Base-by-base conservation (phyloP, 495 filamentous ascomycete genomes). In the Choiromyces venosus region DNA sequence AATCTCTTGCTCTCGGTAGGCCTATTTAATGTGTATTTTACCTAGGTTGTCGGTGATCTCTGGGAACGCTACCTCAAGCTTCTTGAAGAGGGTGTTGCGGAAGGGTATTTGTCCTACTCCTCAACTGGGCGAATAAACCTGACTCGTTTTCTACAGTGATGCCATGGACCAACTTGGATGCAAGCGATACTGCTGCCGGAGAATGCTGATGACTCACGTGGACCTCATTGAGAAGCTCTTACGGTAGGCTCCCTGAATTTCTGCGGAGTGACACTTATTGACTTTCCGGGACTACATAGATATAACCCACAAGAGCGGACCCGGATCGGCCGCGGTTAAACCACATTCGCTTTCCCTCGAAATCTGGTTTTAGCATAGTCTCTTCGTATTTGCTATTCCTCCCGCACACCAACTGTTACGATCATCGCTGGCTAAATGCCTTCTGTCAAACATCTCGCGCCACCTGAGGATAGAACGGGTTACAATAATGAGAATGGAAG, bases 131-230 rank as follows among this genome's bases (percentile, higher is more conserved):
- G 65, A 66, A 19, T 37, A 10, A 40, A 35, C 46, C 66, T 79
- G 42, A 79, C n/a, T 37, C n/a, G 61, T 6, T 36, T 12, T 3
- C 9, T 61, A 66, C 71, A 95, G 93, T 78, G 92, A 96, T 78
- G 95, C 94, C 37, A 94, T 99, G 90, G 93, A 98, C 81, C 85
- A 92, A 74, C 89, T 98, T 12, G 93, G 93, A 39, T 93, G 94
- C 85, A 93, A 92, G 83, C 89, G 95, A 44, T 99, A 98, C 84
- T 99, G 95, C 86, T 99, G 95, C 84, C 91, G 95, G 66, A 89
- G 95, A 81, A 99, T 99, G 95, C 87, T 99, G 79, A 96, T 99
- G 93, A 99, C 95, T n/a, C 95, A 99, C 82, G 96, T 99, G 74
- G 95, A 99, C 82, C 85, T 99, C 69, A 98, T 99, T 75, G 95